These are phyloP conservation scores for Metschnikowia cerradonensis DNA, from an alignment of 805 yeast species.

Conservation along the genomic window DNA sequence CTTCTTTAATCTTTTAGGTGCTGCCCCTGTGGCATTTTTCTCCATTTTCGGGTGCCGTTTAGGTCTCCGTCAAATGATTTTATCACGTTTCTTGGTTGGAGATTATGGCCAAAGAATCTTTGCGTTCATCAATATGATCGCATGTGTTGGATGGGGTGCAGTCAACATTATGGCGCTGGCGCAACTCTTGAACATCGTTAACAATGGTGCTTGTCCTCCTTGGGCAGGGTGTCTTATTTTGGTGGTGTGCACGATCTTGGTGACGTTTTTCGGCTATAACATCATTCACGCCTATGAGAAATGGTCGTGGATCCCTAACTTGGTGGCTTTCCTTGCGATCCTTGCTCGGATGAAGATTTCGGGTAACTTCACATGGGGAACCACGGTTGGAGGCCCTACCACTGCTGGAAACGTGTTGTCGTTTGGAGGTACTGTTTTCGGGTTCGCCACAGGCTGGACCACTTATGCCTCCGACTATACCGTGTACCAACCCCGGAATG, in stretches of 20 bases:
- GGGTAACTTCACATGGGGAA: constrained; percentile 47
- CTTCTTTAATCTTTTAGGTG: constrained; percentile 72
- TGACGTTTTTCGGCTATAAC: constrained; percentile 81
- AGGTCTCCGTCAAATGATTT: constrained; percentile 84
- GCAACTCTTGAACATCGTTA: constrained; percentile 73
- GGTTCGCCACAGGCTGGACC: constrained; percentile 94
- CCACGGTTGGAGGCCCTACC: constrained; percentile 46
- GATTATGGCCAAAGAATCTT: constrained; percentile 70
- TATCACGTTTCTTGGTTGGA: constrained; percentile 77
- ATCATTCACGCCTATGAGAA: constrained; percentile 79
- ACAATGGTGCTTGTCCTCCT: constrained; percentile 65
- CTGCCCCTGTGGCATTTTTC: constrained; percentile 74
- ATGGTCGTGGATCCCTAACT: constrained; percentile 84
- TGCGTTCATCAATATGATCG: constrained; percentile 70
- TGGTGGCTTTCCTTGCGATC: constrained; percentile 67
- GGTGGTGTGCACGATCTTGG: constrained; percentile 60
- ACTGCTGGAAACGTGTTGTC: constrained; percentile 76
- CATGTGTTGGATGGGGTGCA: constrained; percentile 95
- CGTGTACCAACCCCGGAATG: constrained; percentile 71
- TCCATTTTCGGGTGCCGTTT: constrained; percentile 79
- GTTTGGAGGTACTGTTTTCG: constrained; percentile 79
- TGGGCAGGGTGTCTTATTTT: constrained; percentile 88
- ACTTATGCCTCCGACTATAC: constrained; percentile 91
- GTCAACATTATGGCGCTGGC: constrained; percentile 89
- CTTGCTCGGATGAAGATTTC: constrained; percentile 72